phyloP scores from a whole-genome alignment of 768 basidiomycete species.

The Gloeopeniophorella convolvens region DNA sequence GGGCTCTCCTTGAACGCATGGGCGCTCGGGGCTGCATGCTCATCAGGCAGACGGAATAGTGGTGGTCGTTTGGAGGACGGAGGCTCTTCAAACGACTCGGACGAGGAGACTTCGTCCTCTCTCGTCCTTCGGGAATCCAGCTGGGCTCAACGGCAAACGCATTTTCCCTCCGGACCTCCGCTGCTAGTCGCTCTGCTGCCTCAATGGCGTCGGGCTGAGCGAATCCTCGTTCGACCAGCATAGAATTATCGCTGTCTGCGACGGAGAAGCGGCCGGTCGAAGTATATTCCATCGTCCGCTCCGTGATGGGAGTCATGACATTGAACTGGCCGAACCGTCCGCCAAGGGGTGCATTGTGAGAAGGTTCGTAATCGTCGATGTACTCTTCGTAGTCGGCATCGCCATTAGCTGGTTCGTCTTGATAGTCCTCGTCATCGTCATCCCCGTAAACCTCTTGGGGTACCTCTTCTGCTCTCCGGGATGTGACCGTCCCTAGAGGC shows the following conservation, averaged over 20 bases:
- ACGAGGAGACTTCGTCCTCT: constrained; percentile 22
- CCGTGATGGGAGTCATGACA: constrained; percentile 97
- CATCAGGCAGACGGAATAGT: constrained; percentile 10
- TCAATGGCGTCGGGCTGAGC: constrained; percentile 38
- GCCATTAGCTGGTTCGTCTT: neutral
- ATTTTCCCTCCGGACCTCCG: constrained; percentile 32
- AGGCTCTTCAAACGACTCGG: constrained; percentile 7
- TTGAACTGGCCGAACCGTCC: constrained; percentile 78
- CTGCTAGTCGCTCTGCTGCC: constrained; percentile 47
- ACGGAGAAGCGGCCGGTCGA: constrained; percentile 46
- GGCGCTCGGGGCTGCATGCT: constrained; percentile 7
- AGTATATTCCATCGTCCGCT: constrained; percentile 85
- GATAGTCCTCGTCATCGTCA: constrained; percentile 26
- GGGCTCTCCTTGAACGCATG: constrained; percentile 16
- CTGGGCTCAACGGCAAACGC: constrained; percentile 16
- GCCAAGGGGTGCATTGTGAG: constrained; percentile 45
- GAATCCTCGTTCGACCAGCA: constrained; percentile 22
- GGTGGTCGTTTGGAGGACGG: neutral
- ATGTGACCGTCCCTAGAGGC: constrained; percentile 22
- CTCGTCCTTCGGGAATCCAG: neutral
- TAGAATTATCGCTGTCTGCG: constrained; percentile 26
- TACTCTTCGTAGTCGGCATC: constrained; percentile 17
- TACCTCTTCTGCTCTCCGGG: neutral
- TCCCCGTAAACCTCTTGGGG: constrained; percentile 20
- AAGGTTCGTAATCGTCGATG: constrained; percentile 23